These are phyloP conservation scores for Anthostomella pinea DNA, from an alignment of 2,329 filamentous ascomycete genomes.

Conservation along the genomic window DNA sequence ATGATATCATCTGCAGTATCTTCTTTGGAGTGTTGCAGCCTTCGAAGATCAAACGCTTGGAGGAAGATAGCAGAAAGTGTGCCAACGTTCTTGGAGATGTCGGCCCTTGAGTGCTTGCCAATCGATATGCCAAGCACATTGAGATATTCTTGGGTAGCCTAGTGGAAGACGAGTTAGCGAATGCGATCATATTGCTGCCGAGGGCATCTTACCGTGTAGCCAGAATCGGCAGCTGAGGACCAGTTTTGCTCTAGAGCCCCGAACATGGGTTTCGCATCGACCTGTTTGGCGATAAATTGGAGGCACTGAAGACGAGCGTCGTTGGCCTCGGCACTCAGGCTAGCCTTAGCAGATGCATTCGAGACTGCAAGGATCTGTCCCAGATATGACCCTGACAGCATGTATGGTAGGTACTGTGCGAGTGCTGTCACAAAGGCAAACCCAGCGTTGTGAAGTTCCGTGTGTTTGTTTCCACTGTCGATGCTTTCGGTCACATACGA, in stretches of 20 bases:
- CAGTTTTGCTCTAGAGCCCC: slow-evolving; percentile 71
- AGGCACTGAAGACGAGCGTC: slow-evolving; percentile 68
- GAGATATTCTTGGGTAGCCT: slow-evolving; percentile 68
- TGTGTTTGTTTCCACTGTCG: slow-evolving; percentile 47
- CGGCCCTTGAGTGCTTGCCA: slow-evolving; percentile 73
- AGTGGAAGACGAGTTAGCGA: slow-evolving; percentile 29
- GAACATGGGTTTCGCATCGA: slow-evolving; percentile 76
- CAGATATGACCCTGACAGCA: slow-evolving; percentile 75
- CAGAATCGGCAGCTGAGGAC: slow-evolving; percentile 58
- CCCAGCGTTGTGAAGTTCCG: slow-evolving; percentile 74
- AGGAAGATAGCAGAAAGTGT: slow-evolving; percentile 65
- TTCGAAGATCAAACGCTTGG: slow-evolving; percentile 62
- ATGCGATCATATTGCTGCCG: background rate
- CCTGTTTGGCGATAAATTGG: slow-evolving; percentile 69
- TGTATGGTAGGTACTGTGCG: slow-evolving; percentile 81
- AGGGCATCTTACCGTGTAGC: slow-evolving; percentile 55
- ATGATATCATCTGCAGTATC: slow-evolving; percentile 40
- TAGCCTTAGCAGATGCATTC: slow-evolving; percentile 64
- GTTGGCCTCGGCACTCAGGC: slow-evolving; percentile 59
- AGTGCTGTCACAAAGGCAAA: slow-evolving; percentile 78
- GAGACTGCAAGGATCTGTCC: slow-evolving; percentile 70
- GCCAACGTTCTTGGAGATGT: slow-evolving; percentile 71
- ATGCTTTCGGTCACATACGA: slow-evolving; percentile 67
- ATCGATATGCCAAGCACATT: slow-evolving; percentile 68
- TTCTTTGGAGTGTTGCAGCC: slow-evolving; percentile 49